phyloP scores from a whole-genome alignment of 371 early-diverging fungal species.

The Mortierella sp. region DNA sequence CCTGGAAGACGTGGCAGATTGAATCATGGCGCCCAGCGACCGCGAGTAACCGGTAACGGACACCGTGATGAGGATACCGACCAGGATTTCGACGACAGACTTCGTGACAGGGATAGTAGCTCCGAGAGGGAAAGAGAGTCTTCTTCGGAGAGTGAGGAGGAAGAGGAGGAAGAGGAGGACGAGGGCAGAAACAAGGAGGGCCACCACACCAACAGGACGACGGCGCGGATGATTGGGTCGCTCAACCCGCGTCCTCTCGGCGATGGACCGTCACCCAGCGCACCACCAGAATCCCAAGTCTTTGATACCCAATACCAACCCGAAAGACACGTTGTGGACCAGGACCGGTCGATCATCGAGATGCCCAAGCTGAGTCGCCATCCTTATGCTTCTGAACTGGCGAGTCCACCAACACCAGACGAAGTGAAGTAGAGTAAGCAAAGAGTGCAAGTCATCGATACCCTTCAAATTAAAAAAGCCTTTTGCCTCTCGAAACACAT shows the following conservation, averaged over 20 bases:
- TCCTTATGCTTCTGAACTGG: conserved; percentile 50
- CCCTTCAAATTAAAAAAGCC: neutral
- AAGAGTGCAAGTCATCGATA: neutral
- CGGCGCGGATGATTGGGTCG: conserved; percentile 16
- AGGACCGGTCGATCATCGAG: conserved; percentile 22
- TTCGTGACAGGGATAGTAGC: neutral
- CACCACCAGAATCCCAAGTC: conserved; percentile 42
- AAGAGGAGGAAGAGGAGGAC: neutral
- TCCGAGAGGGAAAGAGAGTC: neutral
- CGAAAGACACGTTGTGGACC: neutral
- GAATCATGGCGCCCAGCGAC: neutral
- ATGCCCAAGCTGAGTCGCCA: conserved; percentile 53
- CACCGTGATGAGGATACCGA: neutral
- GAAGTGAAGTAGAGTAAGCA: conserved; percentile 30
- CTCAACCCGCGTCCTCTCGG: conserved; percentile 19
- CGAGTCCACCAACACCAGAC: conserved; percentile 18
- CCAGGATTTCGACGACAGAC: neutral
- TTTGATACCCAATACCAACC: conserved; percentile 18
- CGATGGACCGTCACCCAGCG: conserved; percentile 29
- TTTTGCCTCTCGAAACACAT: neutral
- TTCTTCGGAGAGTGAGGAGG: neutral
- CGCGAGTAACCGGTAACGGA: neutral
- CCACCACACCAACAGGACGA: neutral
- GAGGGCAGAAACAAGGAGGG: conserved; percentile 2
- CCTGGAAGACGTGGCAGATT: neutral